Evolutionary conservation across 805 yeast genomes (phyloP), one percentile per base, ranked within the genome.

Genomic region (Soucietia sequanensis): DNA sequence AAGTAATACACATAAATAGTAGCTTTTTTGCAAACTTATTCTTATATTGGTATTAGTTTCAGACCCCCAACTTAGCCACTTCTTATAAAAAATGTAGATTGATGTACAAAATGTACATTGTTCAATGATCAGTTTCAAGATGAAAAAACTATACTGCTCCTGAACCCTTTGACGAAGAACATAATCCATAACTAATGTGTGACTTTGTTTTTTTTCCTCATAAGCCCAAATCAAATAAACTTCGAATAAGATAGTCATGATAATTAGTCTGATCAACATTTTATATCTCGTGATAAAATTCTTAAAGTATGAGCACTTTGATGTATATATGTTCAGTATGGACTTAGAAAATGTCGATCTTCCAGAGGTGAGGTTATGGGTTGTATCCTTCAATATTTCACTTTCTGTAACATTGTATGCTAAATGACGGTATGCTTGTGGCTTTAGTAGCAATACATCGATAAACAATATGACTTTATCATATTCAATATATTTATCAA

Each of bases 151-250:
- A 44, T 84, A 84, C 43, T 84, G 90, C 11, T 56, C 33, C 4
- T 68, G 45, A 3, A 75, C 65, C 5, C 58, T 55, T 22, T 69
- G 68, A 16, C 23, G 33, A 16, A 68, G 43, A 2, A 68, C 48
- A 13, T 27, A 44, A 5, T 37, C 31, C 43, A 58, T 51, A 18
- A 54, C 34, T 24, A 43, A 17, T 6, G 61, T 47, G 31, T 62
- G 68, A 6, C 51, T 43, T 25, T 51, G 50, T 36, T 70, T 74
- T 46, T 76, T 78, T 56, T 91, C 99, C 41, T 84, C 90, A 37
- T 81, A 78, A 0, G 95, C 95, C 98, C 99, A 93, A 1, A 79
- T 80, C 34, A 93, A 59, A 55, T 93, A 93, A 4, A 91, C 91
- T 48, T 93, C 97, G 49, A 91, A 88, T 11, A 93, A 69, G 0